Evolutionary conservation across 1,284 basidiomycete species (phyloP), one percentile per base, ranked within the genome.

Genomic region (Rhodotorula sp.): DNA sequence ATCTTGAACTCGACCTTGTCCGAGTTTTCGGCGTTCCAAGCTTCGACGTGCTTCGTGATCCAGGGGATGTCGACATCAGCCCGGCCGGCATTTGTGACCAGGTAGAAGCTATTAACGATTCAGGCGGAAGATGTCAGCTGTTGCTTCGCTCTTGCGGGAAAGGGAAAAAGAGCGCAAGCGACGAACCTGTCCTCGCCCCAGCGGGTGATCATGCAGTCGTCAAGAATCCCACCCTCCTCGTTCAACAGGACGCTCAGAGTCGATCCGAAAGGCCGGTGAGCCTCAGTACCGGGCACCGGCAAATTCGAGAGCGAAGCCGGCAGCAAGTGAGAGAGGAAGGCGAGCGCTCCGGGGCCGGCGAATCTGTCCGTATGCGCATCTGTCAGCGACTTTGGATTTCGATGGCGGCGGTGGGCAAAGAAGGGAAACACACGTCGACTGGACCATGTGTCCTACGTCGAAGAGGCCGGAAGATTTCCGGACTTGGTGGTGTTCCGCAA

Each of bases 401-500:
- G 38, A n/a, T n/a, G 8, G 54, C 26, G 12, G 1, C 15, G 6
- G 8, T 34, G 34, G 34, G 34, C 3, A 7, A 8, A 3, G 19
- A 48, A 38, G 14, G 52, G 43, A 49, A 47, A 21, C 76, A 47
- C 45, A 78, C 79, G 71, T 71, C 50, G 77, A 76, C 77, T 83
- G 83, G 28, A 83, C 90, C 95, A 99, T 99, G 83, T 99, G 95
- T 47, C 93, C 92, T 49, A 99, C 97, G 80, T 99, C 95, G 81
- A 99, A 99, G 43, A 99, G 85, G 2, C 95, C 95, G 1, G 87
- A 92, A 49, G 86, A 86, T 10, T 84, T 86, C 49, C 97, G 88
- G 66, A 97, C 92, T 80, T 98, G 91, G 66, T 91, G 88, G 81
- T 99, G 95, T 75, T 93, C 95, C 2, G 90, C 88, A 64, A 93